phyloP scores from a whole-genome alignment of 2,329 filamentous ascomycete species.

The Penicillium paneum region DNA sequence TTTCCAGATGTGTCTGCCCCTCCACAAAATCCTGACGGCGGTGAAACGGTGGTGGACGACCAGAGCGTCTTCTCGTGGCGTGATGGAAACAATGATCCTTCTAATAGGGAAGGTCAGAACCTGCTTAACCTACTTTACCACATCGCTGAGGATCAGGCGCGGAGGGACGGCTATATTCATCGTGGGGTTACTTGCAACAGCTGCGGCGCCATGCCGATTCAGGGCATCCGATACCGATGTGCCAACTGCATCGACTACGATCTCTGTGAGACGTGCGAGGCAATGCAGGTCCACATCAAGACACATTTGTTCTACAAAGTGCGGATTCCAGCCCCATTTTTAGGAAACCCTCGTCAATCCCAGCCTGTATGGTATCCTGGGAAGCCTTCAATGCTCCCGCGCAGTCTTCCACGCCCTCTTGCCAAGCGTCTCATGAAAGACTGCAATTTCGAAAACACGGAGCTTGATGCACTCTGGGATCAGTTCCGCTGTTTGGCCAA shows the following conservation, averaged over 20 bases:
- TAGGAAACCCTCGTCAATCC: constrained; percentile 72
- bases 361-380: constrained; percentile 86
- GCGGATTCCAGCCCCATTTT: constrained; percentile 79
- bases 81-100: constrained; percentile 42
- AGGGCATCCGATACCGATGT: constrained; percentile 88
- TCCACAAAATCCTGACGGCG: constrained; percentile 30
- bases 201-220: constrained; percentile 83
- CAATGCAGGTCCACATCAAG: constrained; percentile 68
- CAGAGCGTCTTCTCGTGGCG: constrained; percentile 47
- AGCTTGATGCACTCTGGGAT: constrained; percentile 91
- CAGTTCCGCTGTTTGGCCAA: constrained; percentile 95
- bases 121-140: constrained; percentile 83
- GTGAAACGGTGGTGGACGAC: constrained; percentile 40
- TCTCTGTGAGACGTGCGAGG: constrained; percentile 88
- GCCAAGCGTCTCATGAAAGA: constrained; percentile 67
- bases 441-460: constrained; percentile 77
- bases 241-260: constrained; percentile 96
- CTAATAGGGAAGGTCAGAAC: constrained; percentile 63
- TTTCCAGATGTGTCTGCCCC: constrained; percentile 30
- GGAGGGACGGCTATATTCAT: constrained; percentile 84
- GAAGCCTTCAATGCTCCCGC: constrained; percentile 69
- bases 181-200: constrained; percentile 88
- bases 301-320: constrained; percentile 98
- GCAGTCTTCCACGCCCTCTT: constrained; percentile 63
- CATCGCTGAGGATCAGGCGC: constrained; percentile 89